phyloP scores from a whole-genome alignment of 1,139 yeast species.

The Hemisphaericaspora xylofermentans region DNA sequence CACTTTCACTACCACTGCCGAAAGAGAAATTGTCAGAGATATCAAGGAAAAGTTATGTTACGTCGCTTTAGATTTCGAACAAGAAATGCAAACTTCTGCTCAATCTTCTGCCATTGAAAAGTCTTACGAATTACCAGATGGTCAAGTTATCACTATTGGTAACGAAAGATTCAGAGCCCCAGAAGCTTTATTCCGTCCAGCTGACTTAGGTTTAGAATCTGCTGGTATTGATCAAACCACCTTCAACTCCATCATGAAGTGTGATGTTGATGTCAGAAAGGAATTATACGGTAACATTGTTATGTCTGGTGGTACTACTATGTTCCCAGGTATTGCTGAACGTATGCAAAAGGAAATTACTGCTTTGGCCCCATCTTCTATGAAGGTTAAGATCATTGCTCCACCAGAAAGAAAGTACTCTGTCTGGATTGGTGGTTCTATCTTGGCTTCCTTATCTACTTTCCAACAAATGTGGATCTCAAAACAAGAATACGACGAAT shows the following conservation, averaged over 20 bases:
- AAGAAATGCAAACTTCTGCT: conserved; percentile 98
- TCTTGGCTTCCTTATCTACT: conserved; percentile 96
- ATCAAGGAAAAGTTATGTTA: conserved; percentile 99
- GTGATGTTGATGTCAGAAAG: conserved; percentile 98
- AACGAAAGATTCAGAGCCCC: conserved; percentile 99
- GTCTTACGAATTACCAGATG: conserved; percentile 99
- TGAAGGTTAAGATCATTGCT: conserved; percentile 99
- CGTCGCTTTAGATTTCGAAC: conserved; percentile 94
- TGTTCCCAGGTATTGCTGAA: conserved; percentile 99
- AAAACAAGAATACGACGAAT: conserved; percentile 99
- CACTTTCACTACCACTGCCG: conserved; percentile 98
- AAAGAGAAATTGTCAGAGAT: conserved; percentile 99
- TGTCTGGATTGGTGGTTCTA: conserved; percentile 99
- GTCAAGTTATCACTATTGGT: conserved; percentile 99
- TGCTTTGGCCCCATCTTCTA: conserved; percentile 98
- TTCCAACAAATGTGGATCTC: conserved; percentile 99
- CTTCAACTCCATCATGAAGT: conserved; percentile 98
- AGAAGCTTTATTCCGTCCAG: conserved; percentile 99
- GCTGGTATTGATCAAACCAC: conserved; percentile 99
- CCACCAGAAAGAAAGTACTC: conserved; percentile 99
- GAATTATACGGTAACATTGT: conserved; percentile 99
- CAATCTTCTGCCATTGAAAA: conserved; percentile 98
- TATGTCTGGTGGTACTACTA: conserved; percentile 99
- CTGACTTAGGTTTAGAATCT: conserved; percentile 96
- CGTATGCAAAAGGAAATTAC: conserved; percentile 99